phyloP scores from a whole-genome alignment of 208 protist species.

The Acanthamoeba culbertsoni region DNA sequence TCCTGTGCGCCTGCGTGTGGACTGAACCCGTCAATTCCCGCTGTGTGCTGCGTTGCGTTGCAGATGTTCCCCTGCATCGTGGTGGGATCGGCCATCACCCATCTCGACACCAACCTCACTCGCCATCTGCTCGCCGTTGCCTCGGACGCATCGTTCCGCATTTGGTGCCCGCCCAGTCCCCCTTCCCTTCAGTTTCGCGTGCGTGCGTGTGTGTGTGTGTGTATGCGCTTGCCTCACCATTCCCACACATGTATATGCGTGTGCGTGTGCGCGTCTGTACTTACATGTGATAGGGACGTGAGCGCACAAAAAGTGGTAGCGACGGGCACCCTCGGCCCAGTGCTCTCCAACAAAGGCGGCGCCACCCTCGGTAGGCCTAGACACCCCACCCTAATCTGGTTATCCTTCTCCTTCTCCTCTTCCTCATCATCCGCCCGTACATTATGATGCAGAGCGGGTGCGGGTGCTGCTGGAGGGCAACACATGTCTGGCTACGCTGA shows the following conservation, averaged over 20 bases:
- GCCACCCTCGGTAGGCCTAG: background rate
- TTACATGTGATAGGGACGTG: background rate
- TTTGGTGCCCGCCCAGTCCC: background rate
- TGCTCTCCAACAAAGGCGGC: background rate
- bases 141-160: background rate
- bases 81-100: background rate
- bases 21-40: background rate
- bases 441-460: background rate
- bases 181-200: background rate
- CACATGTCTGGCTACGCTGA: background rate
- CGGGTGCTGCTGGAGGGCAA: background rate
- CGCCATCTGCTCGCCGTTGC: conserved; percentile 9
- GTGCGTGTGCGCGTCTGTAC: background rate
- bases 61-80: conserved; percentile 34
- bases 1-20: background rate
- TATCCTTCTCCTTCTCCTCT: background rate
- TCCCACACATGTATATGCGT: background rate
- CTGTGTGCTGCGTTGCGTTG: background rate
- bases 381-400: background rate
- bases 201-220: background rate
- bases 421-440: background rate
- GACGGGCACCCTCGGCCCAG: background rate
- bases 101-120: conserved; percentile 14
- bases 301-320: background rate
- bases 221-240: background rate